Base-by-base conservation (phyloP, 139 green algal genomes). In the Chlamydomonas sphaeroides region DNA sequence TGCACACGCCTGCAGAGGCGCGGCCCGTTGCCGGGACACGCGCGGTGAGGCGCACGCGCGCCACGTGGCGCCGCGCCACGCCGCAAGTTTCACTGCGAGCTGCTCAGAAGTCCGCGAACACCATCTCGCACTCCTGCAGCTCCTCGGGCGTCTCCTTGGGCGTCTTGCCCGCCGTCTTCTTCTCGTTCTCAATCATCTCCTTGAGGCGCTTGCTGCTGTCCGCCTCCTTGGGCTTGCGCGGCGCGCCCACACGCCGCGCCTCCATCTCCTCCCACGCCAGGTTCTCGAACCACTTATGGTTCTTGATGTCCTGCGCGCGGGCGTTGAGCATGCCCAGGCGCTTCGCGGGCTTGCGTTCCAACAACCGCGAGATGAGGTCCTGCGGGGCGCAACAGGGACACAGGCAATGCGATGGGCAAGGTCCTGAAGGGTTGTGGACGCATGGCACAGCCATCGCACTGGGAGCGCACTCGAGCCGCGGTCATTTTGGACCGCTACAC, bases 201-300 rank as follows among this genome's bases (percentile, higher is more conserved):
- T 89, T 89, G 25, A 98, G 78, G 21, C 95, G 91, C 90, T 98
- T 98, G 65, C 87, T 87, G 25, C 86, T 92, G 86, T 98, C 95
- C 38, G 76, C 83, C 59, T 96, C 89, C 78, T 92, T 92, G 35
- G 95, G 95, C 74, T 90, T 89, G 61, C 94, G 89, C 30, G 91
- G 89, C 25, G 94, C 85, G 28, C 66, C 39, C 38, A 95, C 65
- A 53, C 94, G 23, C 38, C 94, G 85, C 3, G 93, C 91, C 71
- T 94, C 91, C 77, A 99, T 89, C 69, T 91, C 90, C 14, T 95
- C 93, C 97, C 96, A 98, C 68, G 97, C 91, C 63, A 98, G 87
- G 38, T 89, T 91, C 32, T 95, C 93, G 88, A 99, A 98, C 97
- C 97, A 99, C 48, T 86, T 87, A 89, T 99, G 96, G 45, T 84